Evolutionary conservation across 257 asterid genomes (phyloP).

Genomic region (Agastache rugosa): DNA sequence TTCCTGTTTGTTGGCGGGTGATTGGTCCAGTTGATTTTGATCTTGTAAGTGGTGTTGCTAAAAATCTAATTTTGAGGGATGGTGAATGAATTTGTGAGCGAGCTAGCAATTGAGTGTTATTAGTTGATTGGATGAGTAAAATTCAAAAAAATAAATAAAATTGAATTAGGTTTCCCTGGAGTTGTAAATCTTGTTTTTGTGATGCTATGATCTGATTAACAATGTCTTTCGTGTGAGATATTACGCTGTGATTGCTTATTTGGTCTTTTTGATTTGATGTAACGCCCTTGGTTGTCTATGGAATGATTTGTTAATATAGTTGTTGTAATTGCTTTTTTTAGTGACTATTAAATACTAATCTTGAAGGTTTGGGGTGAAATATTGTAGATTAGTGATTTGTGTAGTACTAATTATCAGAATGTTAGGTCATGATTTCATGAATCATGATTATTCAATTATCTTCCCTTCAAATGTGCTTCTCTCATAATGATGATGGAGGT

Average conservation of each 20-base stretch:
- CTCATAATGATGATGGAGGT: not conserved
- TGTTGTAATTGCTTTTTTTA: not conserved
- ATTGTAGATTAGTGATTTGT: not conserved
- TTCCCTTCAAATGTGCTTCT: not conserved
- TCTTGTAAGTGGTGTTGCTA: not conserved
- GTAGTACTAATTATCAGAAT: conserved; percentile 6
- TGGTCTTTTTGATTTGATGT: not conserved
- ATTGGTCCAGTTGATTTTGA: not conserved
- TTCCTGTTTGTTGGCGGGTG: not conserved
- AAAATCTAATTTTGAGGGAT: not conserved
- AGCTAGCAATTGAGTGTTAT: not conserved
- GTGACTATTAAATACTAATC: not conserved
- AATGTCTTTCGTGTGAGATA: not conserved
- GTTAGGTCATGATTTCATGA: not conserved
- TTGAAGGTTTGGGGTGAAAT: not conserved
- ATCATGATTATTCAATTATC: not conserved
- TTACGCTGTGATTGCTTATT: not conserved
- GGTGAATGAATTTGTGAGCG: conserved; percentile 3
- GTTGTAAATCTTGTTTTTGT: not conserved
- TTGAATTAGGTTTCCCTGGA: not conserved
- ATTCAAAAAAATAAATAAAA: no score
- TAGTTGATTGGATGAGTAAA: conserved; percentile 17
- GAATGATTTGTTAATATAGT: not conserved
- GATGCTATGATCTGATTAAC: not conserved
- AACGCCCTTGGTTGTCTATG: not conserved